A percentile compares a stretch with the other conserved stretches of the same genome.
Evolutionary conservation across 2,329 filamentous ascomycete species (phyloP).

Genomic region (Cadophora luteo-olivacea): DNA sequence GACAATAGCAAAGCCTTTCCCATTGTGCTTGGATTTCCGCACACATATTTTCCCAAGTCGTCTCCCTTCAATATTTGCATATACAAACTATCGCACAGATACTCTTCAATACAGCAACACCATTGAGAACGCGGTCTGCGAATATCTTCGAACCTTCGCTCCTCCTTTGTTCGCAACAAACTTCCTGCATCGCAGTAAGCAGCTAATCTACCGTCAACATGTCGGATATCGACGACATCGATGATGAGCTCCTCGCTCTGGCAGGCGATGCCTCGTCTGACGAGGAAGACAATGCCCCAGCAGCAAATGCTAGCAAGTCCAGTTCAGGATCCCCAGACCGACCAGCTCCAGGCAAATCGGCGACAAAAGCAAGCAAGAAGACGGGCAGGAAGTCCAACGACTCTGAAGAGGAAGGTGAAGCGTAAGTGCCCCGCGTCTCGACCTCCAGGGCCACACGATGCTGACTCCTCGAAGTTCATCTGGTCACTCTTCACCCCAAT

Average conservation of each 20-base stretch:
- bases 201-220: constrained; percentile 49
- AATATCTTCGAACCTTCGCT: background rate
- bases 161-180: background rate
- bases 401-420: constrained; percentile 81
- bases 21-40: constrained; percentile 10
- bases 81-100: constrained; percentile 9
- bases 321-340: constrained; percentile 59
- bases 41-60: background rate
- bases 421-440: constrained; percentile 60
- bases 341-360: constrained; percentile 47
- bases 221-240: constrained; percentile 72
- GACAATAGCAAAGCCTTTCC: constrained; percentile 12
- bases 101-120: background rate
- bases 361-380: constrained; percentile 58
- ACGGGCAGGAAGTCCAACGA: constrained; percentile 56
- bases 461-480: constrained; percentile 63
- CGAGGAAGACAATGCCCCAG: constrained; percentile 57
- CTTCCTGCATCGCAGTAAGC: constrained; percentile 4
- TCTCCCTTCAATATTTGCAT: constrained; percentile 2
- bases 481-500: constrained; percentile 71
- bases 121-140: background rate
- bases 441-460: background rate
- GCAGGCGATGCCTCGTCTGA: constrained; percentile 75
- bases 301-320: constrained; percentile 59
- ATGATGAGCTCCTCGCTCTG: constrained; percentile 92